Conservation (phyloP, 768 basidiomycete genomes). For the Dendrothele bispora region DNA sequence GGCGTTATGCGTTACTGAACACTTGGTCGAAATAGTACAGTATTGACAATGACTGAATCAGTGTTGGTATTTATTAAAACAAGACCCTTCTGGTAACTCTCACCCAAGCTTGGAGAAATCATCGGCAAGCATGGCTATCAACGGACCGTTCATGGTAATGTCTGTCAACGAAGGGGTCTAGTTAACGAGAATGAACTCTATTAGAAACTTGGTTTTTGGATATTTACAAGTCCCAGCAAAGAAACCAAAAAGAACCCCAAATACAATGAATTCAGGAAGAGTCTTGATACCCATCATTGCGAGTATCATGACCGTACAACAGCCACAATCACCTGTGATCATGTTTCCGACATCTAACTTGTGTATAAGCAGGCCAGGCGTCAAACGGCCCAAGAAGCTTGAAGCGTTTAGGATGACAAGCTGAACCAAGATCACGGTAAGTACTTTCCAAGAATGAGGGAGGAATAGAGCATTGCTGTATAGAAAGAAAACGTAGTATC, state of each 20-base stretch:
- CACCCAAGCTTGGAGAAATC: no score
- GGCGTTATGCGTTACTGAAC: no score
- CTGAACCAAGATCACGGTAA: slow-evolving; percentile 12
- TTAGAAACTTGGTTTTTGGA: no score
- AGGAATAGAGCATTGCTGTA: slow-evolving; percentile 22
- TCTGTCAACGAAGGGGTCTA: no score
- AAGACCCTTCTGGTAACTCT: no score
- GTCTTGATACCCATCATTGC: slow-evolving; percentile 30
- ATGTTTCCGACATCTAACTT: slow-evolving; percentile 26
- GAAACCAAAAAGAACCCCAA: slow-evolving; percentile 32
- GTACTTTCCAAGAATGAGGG: neutral
- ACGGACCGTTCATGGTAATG: no score
- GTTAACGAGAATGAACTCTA: no score
- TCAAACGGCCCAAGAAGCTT: slow-evolving; percentile 36
- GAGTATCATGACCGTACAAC: slow-evolving; percentile 28
- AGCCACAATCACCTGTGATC: no score
- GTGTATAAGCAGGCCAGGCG: slow-evolving; percentile 32
- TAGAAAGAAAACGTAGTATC: slow-evolving; percentile 34
- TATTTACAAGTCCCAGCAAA: slow-evolving; percentile 34
- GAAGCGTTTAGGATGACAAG: slow-evolving; percentile 40
- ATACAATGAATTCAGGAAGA: slow-evolving; percentile 19
- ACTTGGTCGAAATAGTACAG: no score
- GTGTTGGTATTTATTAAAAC: no score
- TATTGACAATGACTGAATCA: no score
- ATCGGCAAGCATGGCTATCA: no score